Base-by-base conservation (phyloP, 2,329 filamentous ascomycete genomes). In the Scedosporium apiospermum region DNA sequence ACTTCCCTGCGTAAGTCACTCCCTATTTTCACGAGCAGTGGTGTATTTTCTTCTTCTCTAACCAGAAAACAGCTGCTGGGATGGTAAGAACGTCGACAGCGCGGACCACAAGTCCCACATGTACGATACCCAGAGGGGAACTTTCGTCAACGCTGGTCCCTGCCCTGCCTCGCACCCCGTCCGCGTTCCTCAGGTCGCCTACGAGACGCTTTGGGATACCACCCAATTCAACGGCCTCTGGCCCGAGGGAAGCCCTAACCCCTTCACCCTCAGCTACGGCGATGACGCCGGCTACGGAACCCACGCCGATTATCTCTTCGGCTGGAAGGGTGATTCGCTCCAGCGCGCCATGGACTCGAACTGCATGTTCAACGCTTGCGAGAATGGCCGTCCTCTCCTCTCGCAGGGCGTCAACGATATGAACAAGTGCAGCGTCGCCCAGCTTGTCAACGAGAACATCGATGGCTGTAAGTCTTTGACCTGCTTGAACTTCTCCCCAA, bases 331-430 rank as follows among this genome's bases (percentile, higher is more conserved):
- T 26, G 71, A 73, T 59, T 63, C 71, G 3, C 69, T 73, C 16
- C 71, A 73, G 64, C 63, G 65, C 6, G 71, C 71, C 60, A 73
- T 65, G 64, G 64, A 65, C 41, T 65, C 64, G 42, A 60, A 62
- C 57, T 83, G 85, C 61, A 89, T 89, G 85, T 61, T 89, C 41
- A 77, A 81, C 75, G 67, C 70, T 49, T 79, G 79, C 69, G 76
- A 76, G 62, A 59, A 59, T 26, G 53, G 61, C 16, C 55, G 42
- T 14, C 53, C 61, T 42, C 61, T 63, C 14, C n/a, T 26, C 10
- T 58, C 55, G 7, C 61, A 63, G 41, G 57, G 61, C 41, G 38
- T 41, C n/a, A 23, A 38, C 14, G 41, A 63, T 23, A 59, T 59
- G 61, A 63, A 63, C 9, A 42, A 41, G 23, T 63, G 61, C 55